Conservation (phyloP, 805 yeast genomes). For the Candida arabinofermentans region DNA sequence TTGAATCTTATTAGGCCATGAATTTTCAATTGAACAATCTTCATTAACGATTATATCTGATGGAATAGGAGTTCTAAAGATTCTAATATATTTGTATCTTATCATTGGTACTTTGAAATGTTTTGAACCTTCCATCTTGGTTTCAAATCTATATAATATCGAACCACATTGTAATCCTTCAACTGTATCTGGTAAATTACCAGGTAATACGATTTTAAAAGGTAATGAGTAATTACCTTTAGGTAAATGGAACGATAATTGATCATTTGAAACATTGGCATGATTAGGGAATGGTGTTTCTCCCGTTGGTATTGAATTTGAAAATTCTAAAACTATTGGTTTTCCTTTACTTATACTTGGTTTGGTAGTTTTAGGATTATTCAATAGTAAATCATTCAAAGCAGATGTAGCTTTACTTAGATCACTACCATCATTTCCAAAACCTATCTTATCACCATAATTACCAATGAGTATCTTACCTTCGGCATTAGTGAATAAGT, state of each 20-base stretch:
- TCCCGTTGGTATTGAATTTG: slow-evolving; percentile 17
- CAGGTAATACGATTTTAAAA: slow-evolving; percentile 40
- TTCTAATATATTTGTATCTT: slow-evolving; percentile 36
- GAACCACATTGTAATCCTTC: slow-evolving; percentile 45
- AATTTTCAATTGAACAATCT: slow-evolving; percentile 42
- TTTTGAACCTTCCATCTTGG: slow-evolving; percentile 16
- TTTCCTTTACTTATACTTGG: neutral
- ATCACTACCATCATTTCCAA: neutral
- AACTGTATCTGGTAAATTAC: slow-evolving; percentile 45
- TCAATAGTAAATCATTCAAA: slow-evolving; percentile 11
- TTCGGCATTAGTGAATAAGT: slow-evolving; percentile 36
- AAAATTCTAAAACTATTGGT: slow-evolving; percentile 4
- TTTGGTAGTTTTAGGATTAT: neutral
- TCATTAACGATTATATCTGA: slow-evolving; percentile 37
- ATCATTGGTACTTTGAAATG: slow-evolving; percentile 12
- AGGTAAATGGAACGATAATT: slow-evolving; percentile 35
- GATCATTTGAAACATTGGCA: slow-evolving; percentile 4
- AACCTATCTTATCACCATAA: slow-evolving; percentile 33
- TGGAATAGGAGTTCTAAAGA: slow-evolving; percentile 41
- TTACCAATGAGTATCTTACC: slow-evolving; percentile 39
- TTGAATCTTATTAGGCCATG: slow-evolving; percentile 52
- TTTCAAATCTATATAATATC: slow-evolving; percentile 38
- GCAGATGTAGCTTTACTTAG: slow-evolving; percentile 5
- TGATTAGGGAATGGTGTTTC: slow-evolving; percentile 33
- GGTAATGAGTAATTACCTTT: slow-evolving; percentile 52